These are phyloP conservation scores for Xylariaceae sp. DNA, from an alignment of 2,329 filamentous ascomycete genomes.

Conservation along the genomic window DNA sequence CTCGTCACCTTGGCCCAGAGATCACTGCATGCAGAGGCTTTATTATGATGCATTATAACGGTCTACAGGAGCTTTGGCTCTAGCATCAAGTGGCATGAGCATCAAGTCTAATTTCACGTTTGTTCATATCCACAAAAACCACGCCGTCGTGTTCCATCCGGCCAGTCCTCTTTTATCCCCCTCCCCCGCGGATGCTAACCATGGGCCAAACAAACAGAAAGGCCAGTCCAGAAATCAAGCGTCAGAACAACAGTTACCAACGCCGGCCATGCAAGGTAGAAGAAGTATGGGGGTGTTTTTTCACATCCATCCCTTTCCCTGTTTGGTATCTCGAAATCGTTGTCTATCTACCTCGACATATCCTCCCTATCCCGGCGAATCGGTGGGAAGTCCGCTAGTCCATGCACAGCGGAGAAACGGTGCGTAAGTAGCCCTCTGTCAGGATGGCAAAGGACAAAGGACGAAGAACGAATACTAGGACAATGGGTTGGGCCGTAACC, in stretches of 20 bases:
- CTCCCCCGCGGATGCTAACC: conserved; percentile 21
- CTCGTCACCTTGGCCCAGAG: background rate
- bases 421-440: background rate
- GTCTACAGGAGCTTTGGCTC: conserved; percentile 16
- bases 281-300: conserved; percentile 13
- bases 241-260: conserved; percentile 21
- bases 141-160: conserved; percentile 12
- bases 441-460: background rate
- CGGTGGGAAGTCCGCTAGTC: background rate
- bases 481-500: background rate
- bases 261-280: conserved; percentile 28
- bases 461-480: background rate
- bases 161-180: conserved; percentile 9
- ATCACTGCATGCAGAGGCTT: conserved; percentile 5
- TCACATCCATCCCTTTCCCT: conserved; percentile 15
- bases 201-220: conserved; percentile 14
- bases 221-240: conserved; percentile 11
- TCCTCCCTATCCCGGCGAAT: background rate
- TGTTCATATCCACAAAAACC: conserved; percentile 21
- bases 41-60: conserved; percentile 8
- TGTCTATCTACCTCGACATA: conserved; percentile 3
- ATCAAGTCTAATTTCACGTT: background rate
- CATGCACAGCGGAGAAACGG: conserved; percentile 2
- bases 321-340: conserved; percentile 11
- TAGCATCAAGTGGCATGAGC: conserved; percentile 3